These are phyloP conservation scores for Ilyonectria robusta DNA, from an alignment of 2,329 filamentous ascomycete species.

Conservation along the genomic window DNA sequence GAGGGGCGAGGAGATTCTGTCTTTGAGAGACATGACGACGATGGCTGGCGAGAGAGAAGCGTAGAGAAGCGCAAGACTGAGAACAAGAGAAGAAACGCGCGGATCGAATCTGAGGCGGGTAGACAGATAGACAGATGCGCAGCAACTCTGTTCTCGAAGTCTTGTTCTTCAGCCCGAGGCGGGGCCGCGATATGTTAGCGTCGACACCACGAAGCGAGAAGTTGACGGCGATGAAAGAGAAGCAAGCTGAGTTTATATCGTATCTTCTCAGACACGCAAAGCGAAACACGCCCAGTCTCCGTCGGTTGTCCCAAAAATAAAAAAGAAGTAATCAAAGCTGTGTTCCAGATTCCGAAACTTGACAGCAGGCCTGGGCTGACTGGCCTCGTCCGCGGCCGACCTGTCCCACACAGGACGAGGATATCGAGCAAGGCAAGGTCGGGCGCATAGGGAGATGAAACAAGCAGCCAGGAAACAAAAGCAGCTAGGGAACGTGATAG, in stretches of 20 bases:
- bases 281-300: not conserved
- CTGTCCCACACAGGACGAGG: not conserved
- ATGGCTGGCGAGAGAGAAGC: constrained; percentile 6
- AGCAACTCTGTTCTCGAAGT: not conserved
- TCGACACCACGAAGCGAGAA: not conserved
- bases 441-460: constrained; percentile 8
- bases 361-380: constrained; percentile 4
- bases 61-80: constrained; percentile 19
- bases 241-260: constrained; percentile 14
- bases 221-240: not conserved
- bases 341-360: constrained; percentile 15
- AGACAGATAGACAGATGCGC: not conserved
- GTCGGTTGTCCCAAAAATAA: constrained; percentile 17
- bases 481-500: constrained; percentile 2
- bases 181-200: not conserved
- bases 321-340: constrained; percentile 6
- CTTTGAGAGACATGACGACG: constrained; percentile 63
- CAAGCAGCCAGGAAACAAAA: constrained; percentile 2
- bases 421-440: not conserved
- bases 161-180: not conserved
- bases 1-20: constrained; percentile 73
- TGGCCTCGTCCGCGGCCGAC: constrained; percentile 1
- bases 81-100: not conserved
- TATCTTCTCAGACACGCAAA: constrained; percentile 2
- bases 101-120: not conserved